Percentiles rank a stretch among this genome's conserved stretches.
Evolutionary conservation across 2,329 filamentous ascomycete species (phyloP).

Genomic region (Dendrostoma leiphaemia): DNA sequence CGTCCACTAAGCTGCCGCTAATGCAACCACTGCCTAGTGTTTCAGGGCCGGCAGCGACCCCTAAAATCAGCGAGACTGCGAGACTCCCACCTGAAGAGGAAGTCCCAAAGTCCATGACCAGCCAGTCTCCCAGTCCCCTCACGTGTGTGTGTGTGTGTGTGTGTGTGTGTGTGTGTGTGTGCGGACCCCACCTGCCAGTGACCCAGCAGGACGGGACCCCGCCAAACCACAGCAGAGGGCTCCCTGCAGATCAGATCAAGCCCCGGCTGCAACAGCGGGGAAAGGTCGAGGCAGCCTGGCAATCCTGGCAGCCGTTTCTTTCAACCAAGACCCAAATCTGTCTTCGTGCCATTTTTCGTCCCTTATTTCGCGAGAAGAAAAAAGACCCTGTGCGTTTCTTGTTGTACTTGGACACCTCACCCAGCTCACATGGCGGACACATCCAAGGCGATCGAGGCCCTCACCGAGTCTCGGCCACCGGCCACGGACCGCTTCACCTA

Average conservation of each 20-base stretch:
- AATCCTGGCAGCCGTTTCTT: not conserved
- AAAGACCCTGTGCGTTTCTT: too few relatives aligned
- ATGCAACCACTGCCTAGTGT: not conserved
- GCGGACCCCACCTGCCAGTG: not conserved
- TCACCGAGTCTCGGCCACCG: conserved; percentile 49
- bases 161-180: too few relatives aligned
- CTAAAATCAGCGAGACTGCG: not conserved
- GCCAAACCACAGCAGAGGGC: not conserved
- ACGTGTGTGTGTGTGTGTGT: too few relatives aligned
- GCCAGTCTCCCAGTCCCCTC: not conserved
- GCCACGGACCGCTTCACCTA: conserved; percentile 70
- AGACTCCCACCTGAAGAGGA: not conserved
- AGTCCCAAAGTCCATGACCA: too few relatives aligned
- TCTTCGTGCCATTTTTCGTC: not conserved
- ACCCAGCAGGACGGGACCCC: not conserved
- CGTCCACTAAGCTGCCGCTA: not conserved
- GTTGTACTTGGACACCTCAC: too few relatives aligned
- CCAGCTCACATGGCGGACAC: conserved; percentile 25
- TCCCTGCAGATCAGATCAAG: not conserved
- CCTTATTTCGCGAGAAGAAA: too few relatives aligned
- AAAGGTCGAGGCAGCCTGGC: not conserved
- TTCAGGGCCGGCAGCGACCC: not conserved
- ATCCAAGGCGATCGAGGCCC: conserved; percentile 41
- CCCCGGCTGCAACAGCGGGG: not conserved
- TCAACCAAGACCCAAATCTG: not conserved